Evolutionary conservation across 2,329 filamentous ascomycete genomes (phyloP), one percentile per base, ranked within the genome.

Genomic region (Aspergillus floridensis): DNA sequence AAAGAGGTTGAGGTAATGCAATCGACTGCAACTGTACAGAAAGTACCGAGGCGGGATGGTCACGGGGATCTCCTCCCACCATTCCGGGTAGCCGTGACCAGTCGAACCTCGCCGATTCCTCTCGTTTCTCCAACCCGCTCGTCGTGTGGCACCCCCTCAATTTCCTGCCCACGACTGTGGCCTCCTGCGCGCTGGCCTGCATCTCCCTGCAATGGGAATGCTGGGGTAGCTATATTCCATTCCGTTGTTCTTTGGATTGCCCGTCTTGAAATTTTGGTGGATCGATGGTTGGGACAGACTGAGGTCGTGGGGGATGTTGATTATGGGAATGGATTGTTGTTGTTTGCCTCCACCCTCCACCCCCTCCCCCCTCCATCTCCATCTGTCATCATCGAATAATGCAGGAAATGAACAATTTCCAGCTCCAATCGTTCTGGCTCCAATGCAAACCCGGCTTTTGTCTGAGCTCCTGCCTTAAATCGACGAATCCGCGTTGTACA

Each of bases 401-500:
- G 63, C 58, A 65, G 57, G 50, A 55, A 57, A 58, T 48, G 50
- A 51, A 55, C 16, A 29, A 31, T 6, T 29, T 38, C 53, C 51
- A 58, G 60, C 58, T 63, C 60, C 59, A 61, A 49, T 49, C 29
- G 49, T 46, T 52, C 47, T 57, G 26, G 26, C 55, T 24, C 57
- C 59, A 60, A 62, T 61, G 52, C 50, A 35, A 49, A 49, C 51
- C 47, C 47, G 58, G 56, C 24, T 32, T 29, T 57, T 63, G 60
- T 58, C 62, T 59, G 59, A 62, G 59, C 63, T 65, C 49, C 57
- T 35, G 60, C 53, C 58, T 55, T 57, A 57, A 60, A 66, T 63
- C 66, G 61, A 59, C 65, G 62, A 64, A 64, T 67, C 64, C 58
- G 57, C 61, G 61, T 58, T 56, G 54, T 56, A 63, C 59, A 65